Conservation (phyloP, 2,329 filamentous ascomycete genomes). For the Colletotrichum neosansevieriae region DNA sequence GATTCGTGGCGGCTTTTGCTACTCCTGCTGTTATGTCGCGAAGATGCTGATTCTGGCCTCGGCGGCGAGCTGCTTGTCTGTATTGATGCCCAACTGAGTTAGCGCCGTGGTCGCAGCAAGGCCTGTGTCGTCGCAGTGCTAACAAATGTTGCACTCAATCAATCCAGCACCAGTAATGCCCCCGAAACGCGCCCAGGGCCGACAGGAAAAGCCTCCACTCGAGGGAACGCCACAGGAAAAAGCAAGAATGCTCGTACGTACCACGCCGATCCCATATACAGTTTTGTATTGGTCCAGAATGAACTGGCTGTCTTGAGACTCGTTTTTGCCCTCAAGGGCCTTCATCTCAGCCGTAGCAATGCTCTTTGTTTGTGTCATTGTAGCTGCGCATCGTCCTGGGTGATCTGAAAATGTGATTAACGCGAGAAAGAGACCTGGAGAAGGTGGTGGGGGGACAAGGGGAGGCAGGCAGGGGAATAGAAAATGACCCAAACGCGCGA, state of each 20-base stretch:
- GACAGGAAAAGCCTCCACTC: conserved; percentile 21
- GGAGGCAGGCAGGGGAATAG: not conserved
- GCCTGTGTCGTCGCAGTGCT: conserved; percentile 36
- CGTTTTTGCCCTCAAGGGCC: conserved; percentile 48
- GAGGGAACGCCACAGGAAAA: conserved; percentile 35
- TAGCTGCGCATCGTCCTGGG: conserved; percentile 21
- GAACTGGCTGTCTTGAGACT: conserved; percentile 60
- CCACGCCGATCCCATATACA: conserved; percentile 54
- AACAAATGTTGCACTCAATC: conserved; percentile 24
- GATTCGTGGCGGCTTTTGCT: conserved; percentile 5
- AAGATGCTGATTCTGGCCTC: conserved; percentile 11
- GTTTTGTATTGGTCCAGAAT: conserved; percentile 53
- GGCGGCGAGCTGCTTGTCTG: conserved; percentile 41
- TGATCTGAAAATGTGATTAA: not conserved
- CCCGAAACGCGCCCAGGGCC: conserved; percentile 25
- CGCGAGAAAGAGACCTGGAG: conserved; percentile 5
- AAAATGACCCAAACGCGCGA: not conserved
- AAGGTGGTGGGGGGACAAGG: not conserved
- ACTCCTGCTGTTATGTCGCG: conserved; percentile 3
- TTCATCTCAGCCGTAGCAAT: conserved; percentile 46
- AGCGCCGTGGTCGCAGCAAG: conserved; percentile 26
- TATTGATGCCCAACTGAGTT: conserved; percentile 24
- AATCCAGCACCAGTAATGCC: conserved; percentile 27
- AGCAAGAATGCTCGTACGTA: conserved; percentile 47
- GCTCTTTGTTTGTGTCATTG: conserved; percentile 48